Evolutionary conservation across 352 stramenopile genomes (phyloP), one percentile per base, ranked within the genome.

Genomic region (Phytopythium kandeliae): DNA sequence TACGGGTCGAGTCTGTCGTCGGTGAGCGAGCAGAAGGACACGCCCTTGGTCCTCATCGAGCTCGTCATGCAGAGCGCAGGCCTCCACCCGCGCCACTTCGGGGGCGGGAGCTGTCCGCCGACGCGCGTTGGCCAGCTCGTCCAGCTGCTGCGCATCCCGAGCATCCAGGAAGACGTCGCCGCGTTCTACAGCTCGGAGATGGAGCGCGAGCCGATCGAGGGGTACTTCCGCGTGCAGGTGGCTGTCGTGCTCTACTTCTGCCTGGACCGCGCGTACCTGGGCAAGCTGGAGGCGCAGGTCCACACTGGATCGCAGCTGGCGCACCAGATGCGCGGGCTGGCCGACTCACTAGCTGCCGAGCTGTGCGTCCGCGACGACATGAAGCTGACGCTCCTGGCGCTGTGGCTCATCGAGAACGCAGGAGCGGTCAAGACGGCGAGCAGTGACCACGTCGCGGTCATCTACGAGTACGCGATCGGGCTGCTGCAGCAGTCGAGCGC

Each of bases 331-430:
- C 60, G 69, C 0, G 69, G 63, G 17, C 58, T 89, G 22, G 78
- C 76, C 13, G 74, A 89, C 47, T 89, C 81, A 19, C 78, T 90
- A 47, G 77, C 76, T 3, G 75, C 77, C 15, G 70, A 86, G 45
- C 67, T 92, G 25, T 82, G 62, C 53, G 78, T 92, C 2, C 81
- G 77, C 13, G 75, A 89, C 38, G 79, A 92, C 62, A 92, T 92
- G 78, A 88, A 88, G 55, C 57, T 85, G 53, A 92, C 75, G 31
- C 63, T 92, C 26, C 37, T 90, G 9, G 82, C 82, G 33, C 60
- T 92, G 21, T 92, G 82, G 82, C 54, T 92, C 24, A 66, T 92
- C 17, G 82, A 92, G 62, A 92, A 92, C 41, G 78, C 78, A 6
- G 74, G 75, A 10, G 73, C 77, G n/a, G 63, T 90, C n/a, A 79